Evolutionary conservation across 2,329 filamentous ascomycete species (phyloP), one percentile per base, ranked within the genome.

Genomic region (Pezicula neosporulosa): DNA sequence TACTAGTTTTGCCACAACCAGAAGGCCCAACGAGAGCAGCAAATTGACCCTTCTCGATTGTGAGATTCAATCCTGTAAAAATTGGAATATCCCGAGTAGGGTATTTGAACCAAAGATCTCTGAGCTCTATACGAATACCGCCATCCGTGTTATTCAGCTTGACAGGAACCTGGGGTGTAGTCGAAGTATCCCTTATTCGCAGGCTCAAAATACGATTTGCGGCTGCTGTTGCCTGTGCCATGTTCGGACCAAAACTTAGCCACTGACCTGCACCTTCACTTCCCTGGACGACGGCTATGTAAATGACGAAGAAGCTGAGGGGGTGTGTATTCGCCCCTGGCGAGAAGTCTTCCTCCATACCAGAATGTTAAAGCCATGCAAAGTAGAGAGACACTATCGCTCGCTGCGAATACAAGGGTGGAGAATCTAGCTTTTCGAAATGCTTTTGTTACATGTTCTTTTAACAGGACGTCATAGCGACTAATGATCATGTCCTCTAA

Each of bases 1-100:
- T 81, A 15, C 82, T 89, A 1, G 83, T 86, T 71, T 91, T 89
- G 38, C 86, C 86, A 50, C 83, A 86, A 1, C 85, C 85, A 0
- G 81, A 85, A 1, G 85, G 78, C 2, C 86, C 86, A 3, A 89
- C 86, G 0, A 89, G 72, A 1, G 84, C 86, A 0, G 80, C 83
- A 60, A 87, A 89, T 63, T 87, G 82, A 6, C 85, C 85, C 56
- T 83, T 83, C 58, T 82, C 73, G 48, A 90, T 80, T 45, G 76
- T 80, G 53, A 91, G 70, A 61, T 77, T 83, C 51, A 91, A 69
- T 2, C 79, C 78, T 47, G 72, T 75, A 66, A 85, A 84, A 30
- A 86, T 77, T 19, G 77, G 73, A 3, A 77, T 69, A 50, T 81
- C 73, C 44, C 82, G 74, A 0, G 77, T 80, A 0, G 82, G 81